phyloP scores from a whole-genome alignment of 1,284 basidiomycete species.

The Spongispora temasekensis region DNA sequence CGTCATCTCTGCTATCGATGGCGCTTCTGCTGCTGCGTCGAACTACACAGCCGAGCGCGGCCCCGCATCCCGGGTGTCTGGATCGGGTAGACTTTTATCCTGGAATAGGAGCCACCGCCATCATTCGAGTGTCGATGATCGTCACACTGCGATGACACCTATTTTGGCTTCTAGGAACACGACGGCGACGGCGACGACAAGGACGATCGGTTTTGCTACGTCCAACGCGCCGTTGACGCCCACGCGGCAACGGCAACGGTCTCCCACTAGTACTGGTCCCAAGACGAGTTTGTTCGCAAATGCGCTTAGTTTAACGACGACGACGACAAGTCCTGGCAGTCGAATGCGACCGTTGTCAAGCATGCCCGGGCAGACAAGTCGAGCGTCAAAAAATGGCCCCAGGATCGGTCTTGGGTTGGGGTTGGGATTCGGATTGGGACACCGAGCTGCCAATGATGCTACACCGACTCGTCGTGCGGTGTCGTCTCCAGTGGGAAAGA shows the following conservation, averaged over 20 bases:
- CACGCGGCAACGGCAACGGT: background rate
- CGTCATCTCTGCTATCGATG: background rate
- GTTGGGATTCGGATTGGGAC: background rate
- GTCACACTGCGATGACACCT: no score
- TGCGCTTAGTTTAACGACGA: no score
- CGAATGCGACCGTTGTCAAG: background rate
- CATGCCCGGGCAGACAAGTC: background rate
- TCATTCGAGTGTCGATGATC: no score
- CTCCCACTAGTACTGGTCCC: no score
- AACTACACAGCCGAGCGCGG: background rate
- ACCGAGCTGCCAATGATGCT: background rate
- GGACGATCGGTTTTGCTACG: background rate
- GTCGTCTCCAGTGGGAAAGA: no score
- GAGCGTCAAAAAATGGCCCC: background rate
- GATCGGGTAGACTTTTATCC: background rate
- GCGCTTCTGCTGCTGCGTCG: background rate
- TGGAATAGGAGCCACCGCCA: background rate
- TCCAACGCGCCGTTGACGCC: background rate
- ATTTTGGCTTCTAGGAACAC: no score
- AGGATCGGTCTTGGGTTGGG: background rate
- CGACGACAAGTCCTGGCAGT: no score
- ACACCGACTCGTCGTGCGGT: background rate
- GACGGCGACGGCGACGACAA: background rate
- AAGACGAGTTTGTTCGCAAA: no score
- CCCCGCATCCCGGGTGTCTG: background rate